Percentiles rank a stretch among this genome's conserved stretches.
These are phyloP conservation scores for Cadophora sp. DNA, from an alignment of 2,329 filamentous ascomycete genomes.

Conservation along the genomic window DNA sequence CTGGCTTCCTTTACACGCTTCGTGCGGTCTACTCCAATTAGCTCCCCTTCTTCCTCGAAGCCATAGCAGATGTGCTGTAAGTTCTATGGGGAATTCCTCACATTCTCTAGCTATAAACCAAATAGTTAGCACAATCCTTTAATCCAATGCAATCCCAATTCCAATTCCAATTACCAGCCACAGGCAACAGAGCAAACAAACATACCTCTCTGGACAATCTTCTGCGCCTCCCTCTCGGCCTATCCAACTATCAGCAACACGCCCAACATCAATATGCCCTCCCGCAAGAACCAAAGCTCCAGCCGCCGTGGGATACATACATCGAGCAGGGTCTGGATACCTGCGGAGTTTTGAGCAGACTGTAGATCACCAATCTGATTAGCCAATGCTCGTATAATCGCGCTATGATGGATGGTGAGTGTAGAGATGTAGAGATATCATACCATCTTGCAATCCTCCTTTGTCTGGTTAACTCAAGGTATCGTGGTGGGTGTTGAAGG, in stretches of 20 bases:
- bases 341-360: conserved; percentile 98
- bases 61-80: conserved; percentile 38
- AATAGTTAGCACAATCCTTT: conserved; percentile 44
- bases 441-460: conserved; percentile 40
- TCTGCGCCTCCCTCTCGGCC: conserved; percentile 98
- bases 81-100: conserved; percentile 54
- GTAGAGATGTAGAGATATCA: conserved; percentile 17
- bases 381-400: conserved; percentile 27
- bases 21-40: conserved; percentile 73
- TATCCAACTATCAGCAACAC: conserved; percentile 48
- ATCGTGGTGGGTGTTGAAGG: conserved; percentile 23
- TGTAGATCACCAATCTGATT: conserved; percentile 49
- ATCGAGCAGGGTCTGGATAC: conserved; percentile 98
- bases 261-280: not conserved
- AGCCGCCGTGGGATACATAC: conserved; percentile 61
- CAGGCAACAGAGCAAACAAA: conserved; percentile 22
- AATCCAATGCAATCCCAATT: conserved; percentile 23
- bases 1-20: conserved; percentile 97
- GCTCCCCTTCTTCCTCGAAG: conserved; percentile 13
- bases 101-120: conserved; percentile 78
- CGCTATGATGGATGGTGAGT: not conserved
- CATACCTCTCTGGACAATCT: conserved; percentile 96
- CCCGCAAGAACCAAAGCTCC: not conserved
- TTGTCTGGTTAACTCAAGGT: conserved; percentile 20
- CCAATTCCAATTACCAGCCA: not conserved